Evolutionary conservation across 2,329 filamentous ascomycete genomes (phyloP).

Genomic region (Aspergillus hortae): DNA sequence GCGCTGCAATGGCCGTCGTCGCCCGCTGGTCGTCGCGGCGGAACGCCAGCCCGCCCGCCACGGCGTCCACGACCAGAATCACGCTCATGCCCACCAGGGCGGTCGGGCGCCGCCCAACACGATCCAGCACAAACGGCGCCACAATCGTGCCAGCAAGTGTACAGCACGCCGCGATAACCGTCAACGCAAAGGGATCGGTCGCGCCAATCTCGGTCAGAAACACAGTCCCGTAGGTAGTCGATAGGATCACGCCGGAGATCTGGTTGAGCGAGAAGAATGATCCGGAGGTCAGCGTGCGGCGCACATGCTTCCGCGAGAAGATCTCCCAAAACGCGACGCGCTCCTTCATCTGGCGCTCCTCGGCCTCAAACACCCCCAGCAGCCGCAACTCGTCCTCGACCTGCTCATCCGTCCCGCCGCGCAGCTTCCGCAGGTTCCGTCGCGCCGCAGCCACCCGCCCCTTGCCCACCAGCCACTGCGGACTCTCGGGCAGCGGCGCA

Average conservation of each 20-base stretch:
- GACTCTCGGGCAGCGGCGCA: constrained; percentile 30
- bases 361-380: constrained; percentile 25
- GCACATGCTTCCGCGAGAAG: constrained; percentile 31
- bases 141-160: constrained; percentile 34
- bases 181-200: constrained; percentile 31
- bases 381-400: constrained; percentile 32
- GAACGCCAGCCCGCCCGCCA: constrained; percentile 34
- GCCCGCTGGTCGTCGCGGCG: constrained; percentile 18
- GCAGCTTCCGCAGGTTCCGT: constrained; percentile 28
- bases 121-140: constrained; percentile 34
- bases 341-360: constrained; percentile 19
- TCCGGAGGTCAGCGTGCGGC: constrained; percentile 34
- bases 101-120: constrained; percentile 32
- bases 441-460: constrained; percentile 28
- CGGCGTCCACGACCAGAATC: constrained; percentile 31
- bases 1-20: constrained; percentile 26
- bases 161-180: constrained; percentile 34
- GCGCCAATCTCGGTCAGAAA: constrained; percentile 34
- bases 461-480: constrained; percentile 30
- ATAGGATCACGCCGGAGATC: constrained; percentile 35
- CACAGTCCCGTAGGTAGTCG: constrained; percentile 36
- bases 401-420: constrained; percentile 26
- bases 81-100: constrained; percentile 33
- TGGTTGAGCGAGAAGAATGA: constrained; percentile 36
- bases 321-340: constrained; percentile 35